phyloP scores from a whole-genome alignment of 192 early-diverging fungal genomes.

The Kickxella alabastrina region DNA sequence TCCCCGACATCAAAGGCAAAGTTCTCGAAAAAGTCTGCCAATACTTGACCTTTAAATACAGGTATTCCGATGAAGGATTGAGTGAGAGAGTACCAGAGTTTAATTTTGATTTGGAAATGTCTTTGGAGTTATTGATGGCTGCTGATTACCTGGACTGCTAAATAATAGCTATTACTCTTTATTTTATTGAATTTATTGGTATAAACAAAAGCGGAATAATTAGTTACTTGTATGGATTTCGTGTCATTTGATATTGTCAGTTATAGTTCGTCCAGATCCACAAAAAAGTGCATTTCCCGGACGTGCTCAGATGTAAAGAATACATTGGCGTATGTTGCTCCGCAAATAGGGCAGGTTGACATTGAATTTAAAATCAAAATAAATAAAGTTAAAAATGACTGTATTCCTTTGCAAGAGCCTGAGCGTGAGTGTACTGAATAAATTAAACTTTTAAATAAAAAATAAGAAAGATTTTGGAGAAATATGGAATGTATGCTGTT shows the following conservation, averaged over 20 bases:
- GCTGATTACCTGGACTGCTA: constrained; percentile 94
- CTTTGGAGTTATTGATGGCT: constrained; percentile 89
- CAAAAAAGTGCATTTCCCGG: neutral
- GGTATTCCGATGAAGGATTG: constrained; percentile 37
- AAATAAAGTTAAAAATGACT: neutral
- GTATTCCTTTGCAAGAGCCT: neutral
- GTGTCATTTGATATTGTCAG: no score
- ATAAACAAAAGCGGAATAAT: no score
- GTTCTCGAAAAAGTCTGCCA: constrained; percentile 92
- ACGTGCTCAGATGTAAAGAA: constrained; percentile 1
- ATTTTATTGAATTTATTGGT: neutral
- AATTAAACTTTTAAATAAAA: neutral
- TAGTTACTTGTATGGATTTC: no score
- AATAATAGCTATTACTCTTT: no score
- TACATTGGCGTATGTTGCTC: neutral
- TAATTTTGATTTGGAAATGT: constrained; percentile 80
- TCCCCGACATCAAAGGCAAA: constrained; percentile 89
- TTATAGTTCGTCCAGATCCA: neutral
- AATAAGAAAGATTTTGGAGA: no score
- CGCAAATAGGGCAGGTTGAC: no score
- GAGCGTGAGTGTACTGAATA: no score
- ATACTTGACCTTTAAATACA: constrained; percentile 88
- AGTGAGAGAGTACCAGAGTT: constrained; percentile 72
- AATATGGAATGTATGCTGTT: no score
- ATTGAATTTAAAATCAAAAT: neutral